A percentile compares a stretch with the other conserved stretches of the same genome.
Conservation (phyloP, 2,329 filamentous ascomycete species). For the Sclerotinia trifoliorum region DNA sequence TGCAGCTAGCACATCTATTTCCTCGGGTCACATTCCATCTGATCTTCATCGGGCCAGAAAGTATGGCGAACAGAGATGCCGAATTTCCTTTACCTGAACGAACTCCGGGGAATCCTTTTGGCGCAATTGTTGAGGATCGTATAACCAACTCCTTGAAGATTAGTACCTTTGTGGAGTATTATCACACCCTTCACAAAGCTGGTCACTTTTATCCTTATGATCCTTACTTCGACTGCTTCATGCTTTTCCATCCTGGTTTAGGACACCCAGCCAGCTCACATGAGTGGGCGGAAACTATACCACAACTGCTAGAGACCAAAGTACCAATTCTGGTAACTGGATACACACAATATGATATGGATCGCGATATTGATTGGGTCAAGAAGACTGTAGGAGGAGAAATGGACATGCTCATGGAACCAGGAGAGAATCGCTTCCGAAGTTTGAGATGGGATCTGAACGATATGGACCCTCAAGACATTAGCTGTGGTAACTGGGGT, state of each 20-base stretch:
- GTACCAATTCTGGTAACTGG: conserved; percentile 91
- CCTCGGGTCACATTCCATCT: conserved; percentile 87
- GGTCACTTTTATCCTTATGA: conserved; percentile 92
- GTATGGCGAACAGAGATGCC: conserved; percentile 88
- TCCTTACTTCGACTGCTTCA: conserved; percentile 96
- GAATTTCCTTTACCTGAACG: conserved; percentile 89
- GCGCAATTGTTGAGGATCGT: conserved; percentile 89
- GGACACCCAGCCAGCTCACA: conserved; percentile 91
- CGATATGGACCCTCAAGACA: conserved; percentile 88
- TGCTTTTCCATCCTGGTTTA: conserved; percentile 94
- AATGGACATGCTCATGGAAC: conserved; percentile 87
- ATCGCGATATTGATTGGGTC: conserved; percentile 89
- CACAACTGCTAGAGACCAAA: conserved; percentile 90
- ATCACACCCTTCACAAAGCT: conserved; percentile 90
- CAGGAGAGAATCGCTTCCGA: conserved; percentile 90
- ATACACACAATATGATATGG: conserved; percentile 94
- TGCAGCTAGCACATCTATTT: conserved; percentile 92
- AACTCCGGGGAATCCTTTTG: conserved; percentile 84
- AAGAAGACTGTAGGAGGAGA: conserved; percentile 81
- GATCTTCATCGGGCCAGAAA: conserved; percentile 93
- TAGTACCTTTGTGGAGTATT: conserved; percentile 96
- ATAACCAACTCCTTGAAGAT: conserved; percentile 91
- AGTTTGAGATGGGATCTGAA: conserved; percentile 97
- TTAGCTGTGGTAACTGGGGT: conserved; percentile 96
- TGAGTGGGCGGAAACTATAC: conserved; percentile 91